Evolutionary conservation across 495 filamentous ascomycete species (phyloP).

Genomic region (Annulohypoxylon maeteangense): DNA sequence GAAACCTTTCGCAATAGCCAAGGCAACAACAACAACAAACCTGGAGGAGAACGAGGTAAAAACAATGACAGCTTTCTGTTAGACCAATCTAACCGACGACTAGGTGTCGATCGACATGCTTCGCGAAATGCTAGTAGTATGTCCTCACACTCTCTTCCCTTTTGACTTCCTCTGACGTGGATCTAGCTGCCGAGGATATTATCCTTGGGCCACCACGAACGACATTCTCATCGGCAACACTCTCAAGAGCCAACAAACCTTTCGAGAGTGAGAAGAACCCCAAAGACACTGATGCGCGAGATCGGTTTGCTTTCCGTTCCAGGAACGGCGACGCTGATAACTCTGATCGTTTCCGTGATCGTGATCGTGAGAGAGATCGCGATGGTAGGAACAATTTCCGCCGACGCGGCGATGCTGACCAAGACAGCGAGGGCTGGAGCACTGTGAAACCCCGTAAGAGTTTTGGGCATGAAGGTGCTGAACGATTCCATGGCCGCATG

Average conservation of each 20-base stretch:
- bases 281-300: conserved; percentile 64
- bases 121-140: conserved; percentile 65
- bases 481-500: conserved; percentile 69
- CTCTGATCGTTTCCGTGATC: conserved; percentile 55
- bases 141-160: conserved; percentile 29
- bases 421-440: conserved; percentile 68
- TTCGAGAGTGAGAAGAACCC: conserved; percentile 62
- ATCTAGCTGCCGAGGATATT: conserved; percentile 76
- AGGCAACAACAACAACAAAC: conserved; percentile 50
- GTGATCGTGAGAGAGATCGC: conserved; percentile 63
- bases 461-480: conserved; percentile 70
- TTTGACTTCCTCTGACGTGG: conserved; percentile 26
- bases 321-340: conserved; percentile 75
- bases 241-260: conserved; percentile 62
- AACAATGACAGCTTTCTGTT: conserved; percentile 54
- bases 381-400: conserved; percentile 59
- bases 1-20: conserved; percentile 56
- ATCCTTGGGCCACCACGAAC: conserved; percentile 89
- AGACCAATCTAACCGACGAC: conserved; percentile 66
- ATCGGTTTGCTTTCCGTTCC: conserved; percentile 73
- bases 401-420: conserved; percentile 63
- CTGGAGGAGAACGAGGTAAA: conserved; percentile 56
- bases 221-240: conserved; percentile 84
- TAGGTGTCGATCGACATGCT: conserved; percentile 69
- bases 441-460: conserved; percentile 72